phyloP scores from a whole-genome alignment of 371 early-diverging fungal genomes.

The Zancudomyces culisetae region DNA sequence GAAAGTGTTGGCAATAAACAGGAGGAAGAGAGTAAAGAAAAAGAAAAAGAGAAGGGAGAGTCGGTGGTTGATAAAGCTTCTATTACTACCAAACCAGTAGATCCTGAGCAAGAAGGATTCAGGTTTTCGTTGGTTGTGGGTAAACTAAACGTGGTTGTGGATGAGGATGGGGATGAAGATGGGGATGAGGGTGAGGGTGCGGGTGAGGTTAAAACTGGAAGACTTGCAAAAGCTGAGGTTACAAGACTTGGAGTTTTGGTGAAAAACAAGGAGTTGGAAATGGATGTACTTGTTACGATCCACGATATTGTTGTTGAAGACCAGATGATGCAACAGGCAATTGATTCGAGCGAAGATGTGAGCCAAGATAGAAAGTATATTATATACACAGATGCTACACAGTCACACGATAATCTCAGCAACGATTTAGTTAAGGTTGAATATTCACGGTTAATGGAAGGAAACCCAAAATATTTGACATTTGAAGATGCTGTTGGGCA shows the following conservation, averaged over 20 bases:
- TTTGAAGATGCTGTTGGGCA: conserved; percentile 64
- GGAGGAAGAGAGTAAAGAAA: conserved; percentile 6
- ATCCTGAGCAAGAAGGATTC: conserved; percentile 19
- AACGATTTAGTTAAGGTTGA: conserved; percentile 42
- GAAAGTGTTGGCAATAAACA: conserved; percentile 4
- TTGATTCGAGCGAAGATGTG: not conserved
- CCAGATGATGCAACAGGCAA: not conserved
- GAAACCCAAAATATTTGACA: conserved; percentile 54
- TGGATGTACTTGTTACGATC: conserved; percentile 49
- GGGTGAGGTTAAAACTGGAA: conserved; percentile 13
- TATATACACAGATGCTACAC: conserved; percentile 18
- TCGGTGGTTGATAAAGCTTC: no score
- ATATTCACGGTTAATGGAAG: conserved; percentile 47
- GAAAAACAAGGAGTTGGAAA: conserved; percentile 47
- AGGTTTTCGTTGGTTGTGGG: conserved; percentile 20
- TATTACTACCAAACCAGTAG: no score
- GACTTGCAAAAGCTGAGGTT: conserved; percentile 27
- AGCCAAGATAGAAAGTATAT: conserved; percentile 12
- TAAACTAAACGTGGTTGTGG: conserved; percentile 18
- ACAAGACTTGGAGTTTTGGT: conserved; percentile 48
- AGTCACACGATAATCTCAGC: conserved; percentile 7
- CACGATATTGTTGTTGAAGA: conserved; percentile 61
- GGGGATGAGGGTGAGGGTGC: conserved; percentile 15
- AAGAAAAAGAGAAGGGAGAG: conserved; percentile 3
- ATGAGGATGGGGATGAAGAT: conserved; percentile 14